Evolutionary conservation across 257 asterid genomes (phyloP).

Genomic region (Gentiana straminea): DNA sequence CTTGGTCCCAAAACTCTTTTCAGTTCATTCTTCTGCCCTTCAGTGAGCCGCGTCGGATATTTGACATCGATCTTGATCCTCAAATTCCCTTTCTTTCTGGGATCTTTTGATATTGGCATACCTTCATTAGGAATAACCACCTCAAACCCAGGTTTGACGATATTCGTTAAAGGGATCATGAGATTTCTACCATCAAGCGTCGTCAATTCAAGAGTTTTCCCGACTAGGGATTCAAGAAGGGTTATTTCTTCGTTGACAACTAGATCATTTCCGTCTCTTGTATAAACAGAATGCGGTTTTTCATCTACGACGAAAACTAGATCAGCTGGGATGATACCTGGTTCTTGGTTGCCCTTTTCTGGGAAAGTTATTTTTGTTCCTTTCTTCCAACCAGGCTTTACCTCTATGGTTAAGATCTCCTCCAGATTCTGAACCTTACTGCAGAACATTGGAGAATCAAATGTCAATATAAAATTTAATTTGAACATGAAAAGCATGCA

Average conservation of each 20-base stretch:
- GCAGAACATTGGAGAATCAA: slow-evolving; percentile 16
- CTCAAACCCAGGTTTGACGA: slow-evolving; percentile 80
- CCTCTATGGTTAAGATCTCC: slow-evolving; percentile 75
- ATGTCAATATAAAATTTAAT: too few species aligned
- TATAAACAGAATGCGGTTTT: slow-evolving; percentile 56
- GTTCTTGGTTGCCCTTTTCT: slow-evolving; percentile 91
- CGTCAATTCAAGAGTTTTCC: slow-evolving; percentile 56
- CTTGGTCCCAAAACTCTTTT: slow-evolving; percentile 68
- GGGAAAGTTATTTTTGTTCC: slow-evolving; percentile 94
- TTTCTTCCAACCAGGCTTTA: slow-evolving; percentile 94
- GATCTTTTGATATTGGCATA: slow-evolving; percentile 84
- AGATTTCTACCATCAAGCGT: slow-evolving; percentile 66
- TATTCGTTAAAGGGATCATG: slow-evolving; percentile 52
- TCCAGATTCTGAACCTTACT: slow-evolving; percentile 48
- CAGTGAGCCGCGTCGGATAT: slow-evolving; percentile 68
- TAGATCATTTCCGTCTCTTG: slow-evolving; percentile 78
- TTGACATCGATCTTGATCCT: slow-evolving; percentile 71
- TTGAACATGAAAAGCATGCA: too few species aligned
- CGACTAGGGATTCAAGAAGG: slow-evolving; percentile 81
- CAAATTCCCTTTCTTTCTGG: slow-evolving; percentile 64
- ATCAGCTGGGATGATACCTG: slow-evolving; percentile 80
- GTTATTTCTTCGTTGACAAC: slow-evolving; percentile 53
- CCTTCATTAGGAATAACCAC: slow-evolving; percentile 70
- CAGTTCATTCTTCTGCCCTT: slow-evolving; percentile 62
- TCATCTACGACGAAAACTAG: slow-evolving; percentile 77